Conservation (phyloP, 352 stramenopile genomes). For the Pythium brassicae region DNA sequence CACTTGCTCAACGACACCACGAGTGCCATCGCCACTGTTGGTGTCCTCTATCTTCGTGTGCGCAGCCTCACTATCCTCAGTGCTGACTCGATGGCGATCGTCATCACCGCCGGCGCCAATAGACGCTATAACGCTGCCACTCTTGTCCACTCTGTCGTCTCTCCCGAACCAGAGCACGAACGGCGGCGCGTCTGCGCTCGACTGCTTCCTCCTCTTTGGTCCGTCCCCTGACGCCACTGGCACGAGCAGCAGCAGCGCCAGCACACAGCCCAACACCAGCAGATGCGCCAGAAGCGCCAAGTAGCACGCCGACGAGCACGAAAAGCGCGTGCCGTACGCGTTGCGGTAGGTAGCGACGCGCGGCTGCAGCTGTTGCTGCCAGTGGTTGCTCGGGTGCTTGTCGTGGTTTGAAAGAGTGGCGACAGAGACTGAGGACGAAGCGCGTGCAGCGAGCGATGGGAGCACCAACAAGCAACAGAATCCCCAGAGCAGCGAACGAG, state of each 20-base stretch:
- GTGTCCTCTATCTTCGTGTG: neutral
- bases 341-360: constrained; percentile 45
- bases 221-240: constrained; percentile 15
- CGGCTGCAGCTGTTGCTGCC: constrained; percentile 9
- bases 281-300: constrained; percentile 33
- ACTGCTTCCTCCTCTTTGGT: neutral
- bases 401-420: neutral
- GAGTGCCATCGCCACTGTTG: neutral
- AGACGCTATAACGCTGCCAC: neutral
- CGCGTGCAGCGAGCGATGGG: too few species aligned
- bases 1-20: neutral
- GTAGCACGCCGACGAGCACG: constrained; percentile 39
- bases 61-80: too few species aligned
- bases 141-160: constrained; percentile 1
- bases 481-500: too few species aligned
- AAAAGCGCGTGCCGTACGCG: constrained; percentile 53
- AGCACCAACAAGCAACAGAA: too few species aligned
- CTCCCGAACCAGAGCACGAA: constrained; percentile 31
- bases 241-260: constrained; percentile 35
- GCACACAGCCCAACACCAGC: neutral
- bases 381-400: neutral
- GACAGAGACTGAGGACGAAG: too few species aligned
- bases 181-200: constrained; percentile 9
- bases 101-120: neutral
- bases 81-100: too few species aligned